phyloP scores from a whole-genome alignment of 192 early-diverging fungal species.

The Mortierella alpina region DNA sequence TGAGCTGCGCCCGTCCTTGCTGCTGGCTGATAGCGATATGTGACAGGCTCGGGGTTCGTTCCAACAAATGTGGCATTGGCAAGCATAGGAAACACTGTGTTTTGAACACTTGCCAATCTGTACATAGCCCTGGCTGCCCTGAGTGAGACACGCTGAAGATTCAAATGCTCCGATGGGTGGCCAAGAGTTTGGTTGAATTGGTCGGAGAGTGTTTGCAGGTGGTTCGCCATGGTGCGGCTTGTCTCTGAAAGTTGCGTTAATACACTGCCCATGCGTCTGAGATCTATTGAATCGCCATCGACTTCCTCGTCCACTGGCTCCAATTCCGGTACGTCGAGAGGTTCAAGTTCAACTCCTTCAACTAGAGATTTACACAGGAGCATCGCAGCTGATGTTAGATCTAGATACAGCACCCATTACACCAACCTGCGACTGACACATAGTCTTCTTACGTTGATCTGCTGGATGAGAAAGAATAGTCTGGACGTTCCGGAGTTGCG shows the following conservation, averaged over 20 bases:
- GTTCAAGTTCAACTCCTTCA: constrained; percentile 28
- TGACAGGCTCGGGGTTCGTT: constrained; percentile 20
- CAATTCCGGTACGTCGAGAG: constrained; percentile 32
- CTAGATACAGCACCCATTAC: background rate
- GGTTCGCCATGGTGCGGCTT: constrained; percentile 33
- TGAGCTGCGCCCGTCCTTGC: background rate
- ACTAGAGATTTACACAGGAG: constrained; percentile 4
- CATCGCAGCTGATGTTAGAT: background rate
- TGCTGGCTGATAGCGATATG: constrained; percentile 37
- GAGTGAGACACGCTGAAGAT: constrained; percentile 24
- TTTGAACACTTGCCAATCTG: constrained; percentile 50
- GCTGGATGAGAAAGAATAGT: constrained; percentile 40
- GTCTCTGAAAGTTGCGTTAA: constrained; percentile 40
- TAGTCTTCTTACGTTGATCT: constrained; percentile 27
- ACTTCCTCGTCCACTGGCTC: constrained; percentile 23
- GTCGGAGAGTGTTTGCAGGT: constrained; percentile 24
- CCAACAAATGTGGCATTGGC: constrained; percentile 45
- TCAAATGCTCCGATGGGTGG: constrained; percentile 4
- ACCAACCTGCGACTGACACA: background rate
- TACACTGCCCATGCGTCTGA: constrained; percentile 32
- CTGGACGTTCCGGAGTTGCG: constrained; percentile 47
- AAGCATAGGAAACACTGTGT: constrained; percentile 51
- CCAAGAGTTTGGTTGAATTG: constrained; percentile 17
- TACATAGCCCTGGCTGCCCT: constrained; percentile 49
- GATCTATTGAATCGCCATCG: constrained; percentile 45